Conservation (phyloP, 257 asterid genomes). For the Marsdenia floribunda region DNA sequence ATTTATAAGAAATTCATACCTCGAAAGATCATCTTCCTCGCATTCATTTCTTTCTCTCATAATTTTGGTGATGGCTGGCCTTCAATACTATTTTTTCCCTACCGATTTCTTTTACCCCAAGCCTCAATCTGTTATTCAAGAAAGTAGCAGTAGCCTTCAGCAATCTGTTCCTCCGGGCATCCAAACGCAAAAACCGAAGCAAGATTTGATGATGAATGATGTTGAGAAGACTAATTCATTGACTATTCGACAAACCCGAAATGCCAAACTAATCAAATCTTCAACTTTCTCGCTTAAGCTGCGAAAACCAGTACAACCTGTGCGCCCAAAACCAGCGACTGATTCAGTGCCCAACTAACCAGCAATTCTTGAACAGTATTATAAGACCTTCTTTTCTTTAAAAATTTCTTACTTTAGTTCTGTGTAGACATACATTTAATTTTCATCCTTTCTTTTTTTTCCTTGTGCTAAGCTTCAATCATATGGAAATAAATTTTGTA, state of each 20-base stretch:
- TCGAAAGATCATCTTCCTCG: neutral
- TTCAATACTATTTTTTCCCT: conserved; percentile 52
- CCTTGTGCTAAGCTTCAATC: neutral
- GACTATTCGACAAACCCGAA: neutral
- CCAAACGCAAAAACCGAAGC: neutral
- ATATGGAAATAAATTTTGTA: too few species aligned
- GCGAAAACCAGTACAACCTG: neutral
- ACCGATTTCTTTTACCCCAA: conserved; percentile 55
- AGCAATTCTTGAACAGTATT: neutral
- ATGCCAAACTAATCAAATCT: neutral
- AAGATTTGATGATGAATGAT: neutral
- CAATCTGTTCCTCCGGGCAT: neutral
- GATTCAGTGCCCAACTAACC: neutral
- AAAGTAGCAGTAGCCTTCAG: neutral
- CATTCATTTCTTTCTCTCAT: neutral
- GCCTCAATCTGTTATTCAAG: conserved; percentile 10
- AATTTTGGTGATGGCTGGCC: conserved; percentile 33
- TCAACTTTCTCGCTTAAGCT: neutral
- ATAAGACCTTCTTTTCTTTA: neutral
- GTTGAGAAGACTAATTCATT: neutral
- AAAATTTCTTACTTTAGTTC: neutral
- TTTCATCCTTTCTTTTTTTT: too few species aligned
- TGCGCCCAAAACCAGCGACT: neutral
- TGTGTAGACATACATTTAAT: neutral
- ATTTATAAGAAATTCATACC: neutral